These are phyloP conservation scores for Saccharomycopsis fodiens DNA, from an alignment of 805 yeast genomes.

Conservation along the genomic window DNA sequence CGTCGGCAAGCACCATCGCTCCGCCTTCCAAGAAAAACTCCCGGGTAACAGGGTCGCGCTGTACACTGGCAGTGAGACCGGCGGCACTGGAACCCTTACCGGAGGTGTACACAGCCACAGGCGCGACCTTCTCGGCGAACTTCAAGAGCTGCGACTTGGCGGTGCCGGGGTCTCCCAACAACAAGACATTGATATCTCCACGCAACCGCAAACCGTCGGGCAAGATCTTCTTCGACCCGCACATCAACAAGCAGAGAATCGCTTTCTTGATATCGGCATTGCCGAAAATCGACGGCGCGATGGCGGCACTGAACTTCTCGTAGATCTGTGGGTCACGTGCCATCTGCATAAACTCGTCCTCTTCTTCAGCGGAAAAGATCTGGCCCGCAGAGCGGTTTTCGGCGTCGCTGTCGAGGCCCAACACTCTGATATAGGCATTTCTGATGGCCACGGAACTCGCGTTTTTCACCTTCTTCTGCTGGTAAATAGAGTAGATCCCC, in stretches of 20 bases:
- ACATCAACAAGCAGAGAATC: slow-evolving; percentile 83
- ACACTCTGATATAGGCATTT: slow-evolving; percentile 80
- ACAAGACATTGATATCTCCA: slow-evolving; percentile 91
- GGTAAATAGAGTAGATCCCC: slow-evolving; percentile 90
- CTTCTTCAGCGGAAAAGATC: slow-evolving; percentile 85
- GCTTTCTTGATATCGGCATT: slow-evolving; percentile 89
- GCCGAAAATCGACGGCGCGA: slow-evolving; percentile 97
- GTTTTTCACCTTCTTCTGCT: slow-evolving; percentile 52
- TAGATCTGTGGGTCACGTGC: slow-evolving; percentile 81
- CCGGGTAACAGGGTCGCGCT: slow-evolving; percentile 78
- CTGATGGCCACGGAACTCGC: slow-evolving; percentile 71
- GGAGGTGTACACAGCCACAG: slow-evolving; percentile 91
- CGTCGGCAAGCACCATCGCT: slow-evolving; percentile 99
- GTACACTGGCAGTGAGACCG: slow-evolving; percentile 97
- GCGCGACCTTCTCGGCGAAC: slow-evolving; percentile 91
- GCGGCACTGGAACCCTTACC: slow-evolving; percentile 99
- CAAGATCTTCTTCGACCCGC: slow-evolving; percentile 85
- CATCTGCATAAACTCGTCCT: slow-evolving; percentile 76
- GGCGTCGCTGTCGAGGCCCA: slow-evolving; percentile 82
- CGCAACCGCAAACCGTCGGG: slow-evolving; percentile 96
- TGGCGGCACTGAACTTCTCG: slow-evolving; percentile 75
- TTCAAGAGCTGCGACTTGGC: slow-evolving; percentile 95
- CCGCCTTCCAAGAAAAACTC: slow-evolving; percentile 98
- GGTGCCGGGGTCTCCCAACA: slow-evolving; percentile 98
- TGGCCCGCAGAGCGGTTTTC: slow-evolving; percentile 59